Base-by-base conservation (phyloP, 345 rosid species). In the Anastatica hierochuntica region DNA sequence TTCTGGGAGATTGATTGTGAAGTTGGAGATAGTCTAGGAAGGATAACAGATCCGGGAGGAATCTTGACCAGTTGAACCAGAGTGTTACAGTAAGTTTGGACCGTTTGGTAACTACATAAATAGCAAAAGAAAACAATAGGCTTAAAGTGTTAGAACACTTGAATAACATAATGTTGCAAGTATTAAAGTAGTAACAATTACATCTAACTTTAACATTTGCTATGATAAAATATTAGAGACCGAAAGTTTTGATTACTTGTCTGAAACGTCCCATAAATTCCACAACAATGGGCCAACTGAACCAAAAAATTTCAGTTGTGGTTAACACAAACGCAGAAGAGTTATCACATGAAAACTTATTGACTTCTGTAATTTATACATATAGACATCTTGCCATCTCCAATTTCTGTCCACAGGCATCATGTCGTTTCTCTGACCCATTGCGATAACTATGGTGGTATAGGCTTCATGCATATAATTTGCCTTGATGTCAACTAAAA, bases 171-270 rank as follows among this genome's bases (percentile, higher is more conserved):
- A 12, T 29, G 27, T 12, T 35, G 8, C 5, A 5, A 3, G 8
- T 10, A 15, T 15, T 36, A 15, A 21, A 14, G 17, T 24, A 44
- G 41, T 63, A 35, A 7, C 4, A n/a, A 1, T 24, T 3, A 24
- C 12, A 38, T 14, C 7, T 27, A 12, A 19, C 2, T 12, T 38
- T 13, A 23, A n/a, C 50, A 34, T 16, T 39, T 8, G 60, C 9
- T n/a, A 17, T 18, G 27, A 51, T 61, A 48, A 13, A 54, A 48
- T 70, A 54, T 53, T 56, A 68, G 3, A 73, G 84, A 77, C 89
- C 95, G 92, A 87, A 83, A 87, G 81, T 24, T 27, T 68, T 39
- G 3, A 51, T 74, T 71, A 72, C 83, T 77, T 79, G 82, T 63
- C 75, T 58, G 44, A 46, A 51, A 72, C 74, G 56, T 60, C 50